Evolutionary conservation across 2,329 filamentous ascomycete species (phyloP).

Genomic region (Lachnellula hyalina): DNA sequence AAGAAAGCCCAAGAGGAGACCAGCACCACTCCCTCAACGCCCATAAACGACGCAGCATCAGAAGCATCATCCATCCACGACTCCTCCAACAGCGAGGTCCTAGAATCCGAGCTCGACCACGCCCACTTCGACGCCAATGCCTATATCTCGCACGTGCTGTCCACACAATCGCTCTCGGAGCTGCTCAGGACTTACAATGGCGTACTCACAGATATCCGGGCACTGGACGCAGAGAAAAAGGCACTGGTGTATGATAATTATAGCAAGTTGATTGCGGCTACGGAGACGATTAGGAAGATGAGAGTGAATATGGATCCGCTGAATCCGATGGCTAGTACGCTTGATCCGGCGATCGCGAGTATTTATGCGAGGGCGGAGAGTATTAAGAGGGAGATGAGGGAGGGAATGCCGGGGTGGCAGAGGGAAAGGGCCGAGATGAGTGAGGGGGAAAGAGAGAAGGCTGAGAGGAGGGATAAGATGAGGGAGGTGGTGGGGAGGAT

Average conservation of each 20-base stretch:
- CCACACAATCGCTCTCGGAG: constrained; percentile 59
- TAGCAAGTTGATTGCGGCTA: constrained; percentile 91
- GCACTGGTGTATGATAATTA: constrained; percentile 98
- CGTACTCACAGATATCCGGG: constrained; percentile 74
- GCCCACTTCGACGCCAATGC: constrained; percentile 66
- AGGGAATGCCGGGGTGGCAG: constrained; percentile 29
- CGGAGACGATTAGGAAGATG: constrained; percentile 92
- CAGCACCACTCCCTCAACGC: constrained; percentile 16
- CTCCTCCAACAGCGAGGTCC: constrained; percentile 45
- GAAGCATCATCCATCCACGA: constrained; percentile 35
- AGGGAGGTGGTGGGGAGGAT: constrained; percentile 21
- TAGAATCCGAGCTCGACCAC: constrained; percentile 67
- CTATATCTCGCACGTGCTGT: constrained; percentile 59
- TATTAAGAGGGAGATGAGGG: constrained; percentile 25
- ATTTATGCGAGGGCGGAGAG: constrained; percentile 49
- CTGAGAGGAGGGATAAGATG: constrained; percentile 56
- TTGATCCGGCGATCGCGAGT: constrained; percentile 68
- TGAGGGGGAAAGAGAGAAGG: constrained; percentile 51
- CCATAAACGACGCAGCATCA: constrained; percentile 23
- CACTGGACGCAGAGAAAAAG: constrained; percentile 92
- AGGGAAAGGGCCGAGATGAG: constrained; percentile 42
- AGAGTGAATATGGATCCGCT: constrained; percentile 74
- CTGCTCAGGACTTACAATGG: constrained; percentile 66
- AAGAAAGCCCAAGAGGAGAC: constrained; percentile 39
- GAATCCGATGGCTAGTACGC: constrained; percentile 64